Percentiles rank a stretch among this genome's conserved stretches.
phyloP scores from a whole-genome alignment of 768 basidiomycete species.

The Roridomyces roridus region DNA sequence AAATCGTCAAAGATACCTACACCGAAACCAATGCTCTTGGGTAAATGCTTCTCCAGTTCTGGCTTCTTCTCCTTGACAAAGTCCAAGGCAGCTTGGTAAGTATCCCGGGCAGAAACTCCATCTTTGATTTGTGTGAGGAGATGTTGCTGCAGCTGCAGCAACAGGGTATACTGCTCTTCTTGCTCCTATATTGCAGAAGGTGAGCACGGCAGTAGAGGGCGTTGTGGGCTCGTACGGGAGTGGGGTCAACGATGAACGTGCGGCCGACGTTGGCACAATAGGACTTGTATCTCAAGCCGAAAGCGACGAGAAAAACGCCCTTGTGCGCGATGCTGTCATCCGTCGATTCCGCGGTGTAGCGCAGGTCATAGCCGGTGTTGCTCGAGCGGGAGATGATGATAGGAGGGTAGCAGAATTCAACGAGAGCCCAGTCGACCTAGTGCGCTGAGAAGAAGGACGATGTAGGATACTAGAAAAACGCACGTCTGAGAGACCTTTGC shows the following conservation, averaged over 20 bases:
- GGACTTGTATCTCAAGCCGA: slow-evolving; percentile 91
- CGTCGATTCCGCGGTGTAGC: slow-evolving; percentile 86
- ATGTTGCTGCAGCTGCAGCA: slow-evolving; percentile 80
- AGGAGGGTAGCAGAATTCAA: slow-evolving; percentile 94
- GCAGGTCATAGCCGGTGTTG: slow-evolving; percentile 84
- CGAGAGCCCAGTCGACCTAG: slow-evolving; percentile 87
- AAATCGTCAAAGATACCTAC: slow-evolving; percentile 50
- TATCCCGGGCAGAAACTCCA: slow-evolving; percentile 75
- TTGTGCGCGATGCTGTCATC: slow-evolving; percentile 83
- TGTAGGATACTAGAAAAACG: slow-evolving; percentile 34
- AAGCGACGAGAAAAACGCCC: slow-evolving; percentile 85
- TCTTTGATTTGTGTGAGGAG: slow-evolving; percentile 80
- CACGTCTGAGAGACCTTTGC: slow-evolving; percentile 76
- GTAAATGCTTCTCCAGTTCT: slow-evolving; percentile 82
- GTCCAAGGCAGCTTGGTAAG: slow-evolving; percentile 78
- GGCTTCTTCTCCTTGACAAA: slow-evolving; percentile 81
- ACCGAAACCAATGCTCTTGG: slow-evolving; percentile 90
- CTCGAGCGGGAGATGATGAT: slow-evolving; percentile 95
- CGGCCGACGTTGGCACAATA: slow-evolving; percentile 94
- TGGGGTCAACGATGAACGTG: slow-evolving; percentile 95
- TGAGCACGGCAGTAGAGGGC: slow-evolving; percentile 4
- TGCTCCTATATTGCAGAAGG: slow-evolving; percentile 66
- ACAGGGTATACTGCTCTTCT: slow-evolving; percentile 84
- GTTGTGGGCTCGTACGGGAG: slow-evolving; percentile 55
- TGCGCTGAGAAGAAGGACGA: slow-evolving; percentile 11